A percentile compares a stretch with the other conserved stretches of the same genome.
Conservation (phyloP, 192 early-diverging fungal genomes). For the Dissophora globulifera region DNA sequence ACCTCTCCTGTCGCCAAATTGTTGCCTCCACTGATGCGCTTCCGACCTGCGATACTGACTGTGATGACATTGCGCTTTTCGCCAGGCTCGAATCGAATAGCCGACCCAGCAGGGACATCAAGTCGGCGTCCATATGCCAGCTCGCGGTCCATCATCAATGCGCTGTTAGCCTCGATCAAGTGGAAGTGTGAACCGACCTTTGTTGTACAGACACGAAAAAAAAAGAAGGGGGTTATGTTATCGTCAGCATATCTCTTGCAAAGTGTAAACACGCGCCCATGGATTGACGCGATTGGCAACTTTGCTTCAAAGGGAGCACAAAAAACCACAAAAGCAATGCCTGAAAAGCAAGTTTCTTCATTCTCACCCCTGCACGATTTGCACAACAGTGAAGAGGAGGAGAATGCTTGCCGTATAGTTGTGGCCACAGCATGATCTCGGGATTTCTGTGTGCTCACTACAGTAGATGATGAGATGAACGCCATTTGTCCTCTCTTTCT, state of each 20-base stretch:
- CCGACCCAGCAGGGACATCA: conserved; percentile 94
- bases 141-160: conserved; percentile 83
- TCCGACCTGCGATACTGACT: conserved; percentile 85
- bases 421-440: too few relatives aligned
- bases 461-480: too few relatives aligned
- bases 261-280: conserved; percentile 2
- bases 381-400: too few relatives aligned
- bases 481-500: too few relatives aligned
- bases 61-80: conserved; percentile 87
- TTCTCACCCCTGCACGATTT: too few relatives aligned
- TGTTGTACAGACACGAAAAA: too few relatives aligned
- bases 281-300: not conserved
- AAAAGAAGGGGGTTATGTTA: too few relatives aligned
- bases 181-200: conserved; percentile 96
- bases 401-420: too few relatives aligned
- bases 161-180: conserved; percentile 91
- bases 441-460: too few relatives aligned
- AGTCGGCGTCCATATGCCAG: conserved; percentile 87
- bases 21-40: conserved; percentile 88
- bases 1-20: conserved; percentile 80
- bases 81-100: conserved; percentile 96
- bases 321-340: not conserved
- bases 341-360: too few relatives aligned
- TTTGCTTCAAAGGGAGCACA: not conserved
- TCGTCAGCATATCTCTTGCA: too few relatives aligned